Percentiles rank a stretch among this genome's conserved stretches.
These are phyloP conservation scores for Juncus inflexus DNA, from an alignment of 176 grass and related monocot genomes.

Conservation along the genomic window DNA sequence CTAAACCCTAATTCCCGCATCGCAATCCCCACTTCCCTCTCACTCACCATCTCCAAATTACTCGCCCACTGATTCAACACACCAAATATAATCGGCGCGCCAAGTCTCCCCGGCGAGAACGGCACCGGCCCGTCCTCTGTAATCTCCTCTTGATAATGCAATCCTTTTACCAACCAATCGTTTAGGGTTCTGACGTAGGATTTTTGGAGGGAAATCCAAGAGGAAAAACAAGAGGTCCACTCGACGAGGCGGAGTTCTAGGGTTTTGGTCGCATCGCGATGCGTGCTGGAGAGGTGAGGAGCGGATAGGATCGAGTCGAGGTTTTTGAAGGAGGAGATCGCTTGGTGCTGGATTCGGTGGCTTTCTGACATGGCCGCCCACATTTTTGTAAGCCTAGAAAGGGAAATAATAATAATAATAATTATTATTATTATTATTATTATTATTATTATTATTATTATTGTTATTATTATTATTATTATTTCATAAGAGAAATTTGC, in stretches of 20 bases:
- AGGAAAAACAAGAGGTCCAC: constrained; percentile 63
- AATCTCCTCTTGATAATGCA: constrained; percentile 62
- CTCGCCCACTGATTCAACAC: constrained; percentile 78
- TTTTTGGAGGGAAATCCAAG: constrained; percentile 74
- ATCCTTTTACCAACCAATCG: constrained; percentile 59
- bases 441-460: not conserved
- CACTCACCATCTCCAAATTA: constrained; percentile 49
- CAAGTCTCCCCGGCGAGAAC: constrained; percentile 86
- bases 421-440: not conserved
- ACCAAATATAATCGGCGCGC: constrained; percentile 76
- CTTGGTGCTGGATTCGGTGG: constrained; percentile 82
- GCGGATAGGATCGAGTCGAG: constrained; percentile 57
- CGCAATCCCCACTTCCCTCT: constrained; percentile 61
- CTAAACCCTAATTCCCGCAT: constrained; percentile 54
- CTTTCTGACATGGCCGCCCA: constrained; percentile 76
- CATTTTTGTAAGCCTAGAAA: constrained; percentile 78
- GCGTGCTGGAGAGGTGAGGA: constrained; percentile 52
- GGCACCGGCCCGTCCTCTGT: constrained; percentile 85
- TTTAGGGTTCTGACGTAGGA: constrained; percentile 61
- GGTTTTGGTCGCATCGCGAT: constrained; percentile 55
- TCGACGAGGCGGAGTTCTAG: constrained; percentile 65
- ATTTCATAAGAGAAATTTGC: too few relatives aligned
- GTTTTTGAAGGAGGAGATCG: constrained; percentile 78
- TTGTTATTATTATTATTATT: not conserved
- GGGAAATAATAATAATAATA: constrained; percentile 6